Base-by-base conservation (phyloP, 371 early-diverging fungal species). In the Rhizopus sp. region DNA sequence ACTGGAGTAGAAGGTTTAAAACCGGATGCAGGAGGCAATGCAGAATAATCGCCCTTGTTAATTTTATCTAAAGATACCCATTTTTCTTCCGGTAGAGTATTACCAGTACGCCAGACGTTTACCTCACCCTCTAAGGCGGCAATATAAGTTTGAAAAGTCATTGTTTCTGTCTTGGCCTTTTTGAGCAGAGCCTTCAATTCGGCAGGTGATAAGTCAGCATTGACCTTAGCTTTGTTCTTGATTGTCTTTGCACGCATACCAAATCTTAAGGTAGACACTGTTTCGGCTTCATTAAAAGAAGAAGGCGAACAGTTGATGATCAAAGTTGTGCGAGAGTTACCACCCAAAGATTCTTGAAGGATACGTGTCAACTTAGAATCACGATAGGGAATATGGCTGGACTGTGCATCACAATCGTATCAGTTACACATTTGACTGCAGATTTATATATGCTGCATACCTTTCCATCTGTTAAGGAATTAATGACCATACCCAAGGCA, bases 311-410 rank as follows among this genome's bases (percentile, higher is more conserved):
- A 93, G 74, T 95, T 98, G 81, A 96, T 97, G 67, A 99, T 95
- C 15, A 98, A 73, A 3, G 97, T 98, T 13, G 97, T 97, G 37
- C 96, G 87, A 37, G 96, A 95, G 78, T 96, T 94, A 70, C 99
- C 99, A 72, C 99, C 99, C 34, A 99, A 81, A 0, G 98, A 95
- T 77, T 99, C 99, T 88, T 98, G 97, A 53, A 99, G 76, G 57
- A 99, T 95, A 76, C 99, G 88, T 6, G 99, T 99, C 53, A 99
- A 81, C 77, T 99, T 99, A 46, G 93, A 93, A 81, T 99, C 99
- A 71, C 99, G 90, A 81, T 98, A 99, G 30, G 99, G 99, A 67
- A 99, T 85, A 72, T 98, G 98, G 34, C 89, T 86, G 5, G 94
- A 91, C 87, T 95, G 57, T 17, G 75, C 23, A 23, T 23, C 23